A percentile compares a stretch with the other conserved stretches of the same genome.
These are phyloP conservation scores for Trichoderma asperelloides DNA, from an alignment of 495 filamentous ascomycete species.

Conservation along the genomic window DNA sequence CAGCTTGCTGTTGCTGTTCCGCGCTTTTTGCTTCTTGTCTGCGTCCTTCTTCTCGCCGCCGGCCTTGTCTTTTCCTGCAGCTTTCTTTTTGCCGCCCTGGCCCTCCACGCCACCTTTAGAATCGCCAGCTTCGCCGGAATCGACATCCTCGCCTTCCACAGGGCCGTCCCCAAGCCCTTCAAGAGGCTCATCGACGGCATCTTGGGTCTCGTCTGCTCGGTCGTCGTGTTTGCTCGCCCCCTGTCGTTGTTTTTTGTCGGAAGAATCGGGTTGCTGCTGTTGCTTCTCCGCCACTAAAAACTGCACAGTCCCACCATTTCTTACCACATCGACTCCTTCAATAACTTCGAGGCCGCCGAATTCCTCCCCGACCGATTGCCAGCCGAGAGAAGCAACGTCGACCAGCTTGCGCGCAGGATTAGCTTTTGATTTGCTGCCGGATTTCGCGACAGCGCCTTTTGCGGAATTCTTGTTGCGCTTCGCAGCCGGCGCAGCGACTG, in stretches of 20 bases:
- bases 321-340: constrained; percentile 75
- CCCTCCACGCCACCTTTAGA: constrained; percentile 8
- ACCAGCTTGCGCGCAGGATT: constrained; percentile 25
- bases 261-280: constrained; percentile 7
- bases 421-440: constrained; percentile 7
- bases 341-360: constrained; percentile 93
- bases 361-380: constrained; percentile 79
- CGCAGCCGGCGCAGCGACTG: constrained; percentile 17
- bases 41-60: constrained; percentile 1
- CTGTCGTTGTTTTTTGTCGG: constrained; percentile 15
- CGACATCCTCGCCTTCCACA: constrained; percentile 14
- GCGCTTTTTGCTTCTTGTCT: constrained; percentile 3
- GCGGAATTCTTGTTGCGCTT: constrained; percentile 1
- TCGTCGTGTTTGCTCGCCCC: constrained; percentile 14
- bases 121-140: constrained; percentile 10
- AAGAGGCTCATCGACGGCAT: constrained; percentile 36
- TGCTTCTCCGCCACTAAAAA: constrained; percentile 31
- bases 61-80: neutral
- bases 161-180: constrained; percentile 43
- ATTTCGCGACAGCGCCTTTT: neutral
- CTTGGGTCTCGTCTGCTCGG: constrained; percentile 10
- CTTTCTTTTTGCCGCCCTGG: neutral
- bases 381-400: constrained; percentile 60
- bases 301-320: constrained; percentile 42
- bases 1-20: neutral